Evolutionary conservation across 805 yeast genomes (phyloP), one percentile per base, ranked within the genome.

Genomic region (Candida maris): DNA sequence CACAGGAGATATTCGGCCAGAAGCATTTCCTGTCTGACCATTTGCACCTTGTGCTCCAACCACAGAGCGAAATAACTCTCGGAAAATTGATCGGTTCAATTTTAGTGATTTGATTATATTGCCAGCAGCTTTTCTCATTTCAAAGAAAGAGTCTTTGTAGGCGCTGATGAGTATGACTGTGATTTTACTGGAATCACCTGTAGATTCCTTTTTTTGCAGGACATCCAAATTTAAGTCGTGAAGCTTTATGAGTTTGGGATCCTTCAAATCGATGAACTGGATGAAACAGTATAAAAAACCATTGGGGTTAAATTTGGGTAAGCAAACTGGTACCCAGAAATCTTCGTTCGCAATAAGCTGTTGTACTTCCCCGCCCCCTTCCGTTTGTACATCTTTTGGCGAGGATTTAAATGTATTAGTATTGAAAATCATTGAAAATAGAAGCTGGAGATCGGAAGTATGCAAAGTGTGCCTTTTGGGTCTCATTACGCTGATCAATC

Each of bases 251-350:
- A 56, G 37, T 17, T 53, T 48, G 30, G 52, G 49, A 31, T 59
- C 61, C 13, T 64, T 56, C 23, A 64, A 45, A 32, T 70, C 70
- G 31, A 81, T 54, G 45, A 79, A 78, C 39, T 78, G 79, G 29
- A 88, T 83, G 51, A 83, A 86, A 9, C 87, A 79, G 53, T 93
- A 85, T 5, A 91, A 61, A 51, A 89, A 93, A 7, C 98, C 98
- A 45, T 79, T 79, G 2, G 86, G 65, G 54, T 93, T 91, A 65
- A 91, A 91, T 48, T 84, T 78, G 1, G 97, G 96, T 56, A 91
- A 69, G 59, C 98, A 91, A 1, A 91, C 69, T 0, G 98, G 98
- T 9, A 85, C 75, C 97, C 97, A 93, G 39, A 87, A 75, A 52
- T 89, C 96, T 47, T 84, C 84, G 38, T 68, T 54, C 46, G 73